Evolutionary conservation across 179 eudicot genomes (phyloP).

Genomic region (Drosera spatulata): DNA sequence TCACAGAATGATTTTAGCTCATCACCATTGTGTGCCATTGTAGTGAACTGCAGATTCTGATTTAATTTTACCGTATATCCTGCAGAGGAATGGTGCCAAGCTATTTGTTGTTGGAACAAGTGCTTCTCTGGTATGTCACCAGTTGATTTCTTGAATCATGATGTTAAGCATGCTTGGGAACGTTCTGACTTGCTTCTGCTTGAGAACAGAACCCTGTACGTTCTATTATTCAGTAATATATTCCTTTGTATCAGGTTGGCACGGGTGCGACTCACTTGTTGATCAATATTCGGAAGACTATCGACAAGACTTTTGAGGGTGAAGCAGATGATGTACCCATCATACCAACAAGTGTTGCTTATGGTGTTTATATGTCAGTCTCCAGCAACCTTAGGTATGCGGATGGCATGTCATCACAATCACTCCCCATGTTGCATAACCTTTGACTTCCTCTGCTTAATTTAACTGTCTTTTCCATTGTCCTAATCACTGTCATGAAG

Average conservation of each 20-base stretch:
- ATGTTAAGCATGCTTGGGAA: no score
- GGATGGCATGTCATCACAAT: background rate
- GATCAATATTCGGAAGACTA: conserved; percentile 50
- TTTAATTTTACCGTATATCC: background rate
- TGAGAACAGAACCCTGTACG: no score
- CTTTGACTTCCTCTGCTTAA: no score
- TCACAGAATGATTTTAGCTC: no score
- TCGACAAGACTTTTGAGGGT: conserved; percentile 54
- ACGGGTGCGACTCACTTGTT: conserved; percentile 63
- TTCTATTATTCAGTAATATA: background rate
- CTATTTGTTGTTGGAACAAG: conserved; percentile 59
- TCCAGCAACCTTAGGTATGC: conserved; percentile 85
- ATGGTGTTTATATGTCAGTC: conserved; percentile 77
- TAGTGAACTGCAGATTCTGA: no score
- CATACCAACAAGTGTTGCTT: conserved; percentile 60
- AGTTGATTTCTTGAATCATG: background rate
- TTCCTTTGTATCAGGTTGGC: conserved; percentile 45
- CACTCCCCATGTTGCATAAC: no score
- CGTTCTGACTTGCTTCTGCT: background rate
- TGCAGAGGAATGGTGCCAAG: conserved; percentile 68
- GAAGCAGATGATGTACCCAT: conserved; percentile 84
- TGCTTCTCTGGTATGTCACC: conserved; percentile 51
- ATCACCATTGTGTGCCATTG: no score
- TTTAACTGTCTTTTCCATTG: no score
- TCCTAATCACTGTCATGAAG: no score